phyloP scores from a whole-genome alignment of 2,329 filamentous ascomycete genomes.

The Daldinia sp. region DNA sequence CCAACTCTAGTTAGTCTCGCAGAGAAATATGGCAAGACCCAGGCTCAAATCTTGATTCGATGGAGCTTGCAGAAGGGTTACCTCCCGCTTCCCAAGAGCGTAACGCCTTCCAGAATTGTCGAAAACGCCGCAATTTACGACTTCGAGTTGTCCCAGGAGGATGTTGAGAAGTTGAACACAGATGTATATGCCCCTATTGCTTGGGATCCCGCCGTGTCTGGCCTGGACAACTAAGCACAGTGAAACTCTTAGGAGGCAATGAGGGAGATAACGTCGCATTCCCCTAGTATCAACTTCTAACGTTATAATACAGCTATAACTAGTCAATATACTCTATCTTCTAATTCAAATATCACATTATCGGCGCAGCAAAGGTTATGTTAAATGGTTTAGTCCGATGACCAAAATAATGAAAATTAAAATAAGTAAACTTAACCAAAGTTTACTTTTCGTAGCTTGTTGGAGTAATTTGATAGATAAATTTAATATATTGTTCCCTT shows the following conservation, averaged over 20 bases:
- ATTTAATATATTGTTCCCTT: neutral
- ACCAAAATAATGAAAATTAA: neutral
- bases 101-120: conserved; percentile 73
- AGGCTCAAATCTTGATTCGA: conserved; percentile 81
- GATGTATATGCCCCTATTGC: conserved; percentile 65
- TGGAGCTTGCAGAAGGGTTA: conserved; percentile 86
- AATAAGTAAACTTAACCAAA: neutral
- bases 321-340: neutral
- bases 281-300: neutral
- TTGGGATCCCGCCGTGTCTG: conserved; percentile 67
- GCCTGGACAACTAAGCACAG: conserved; percentile 56
- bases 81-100: conserved; percentile 80
- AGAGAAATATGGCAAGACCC: conserved; percentile 78
- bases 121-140: conserved; percentile 70
- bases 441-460: neutral
- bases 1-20: conserved; percentile 72
- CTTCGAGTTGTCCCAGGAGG: conserved; percentile 67
- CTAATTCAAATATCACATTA: neutral
- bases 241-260: neutral
- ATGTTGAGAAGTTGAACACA: conserved; percentile 63
- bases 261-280: neutral
- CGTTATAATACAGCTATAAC: neutral
- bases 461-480: neutral
- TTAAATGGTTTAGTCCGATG: neutral
- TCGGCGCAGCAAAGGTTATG: neutral